These are phyloP conservation scores for Spongospora subterranea DNA, from an alignment of 208 protist genomes.

Conservation along the genomic window DNA sequence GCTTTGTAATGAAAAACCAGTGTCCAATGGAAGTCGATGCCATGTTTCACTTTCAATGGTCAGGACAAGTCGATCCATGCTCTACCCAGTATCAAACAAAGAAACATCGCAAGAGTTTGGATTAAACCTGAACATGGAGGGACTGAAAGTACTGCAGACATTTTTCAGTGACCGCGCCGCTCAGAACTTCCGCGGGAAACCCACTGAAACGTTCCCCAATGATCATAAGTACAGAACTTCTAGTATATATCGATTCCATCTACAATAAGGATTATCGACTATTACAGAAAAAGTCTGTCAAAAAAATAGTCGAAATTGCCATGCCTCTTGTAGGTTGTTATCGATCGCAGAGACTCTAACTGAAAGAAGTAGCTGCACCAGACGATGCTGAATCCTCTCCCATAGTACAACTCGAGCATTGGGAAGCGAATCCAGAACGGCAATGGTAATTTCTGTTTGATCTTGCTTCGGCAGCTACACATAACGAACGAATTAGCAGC, in stretches of 20 bases:
- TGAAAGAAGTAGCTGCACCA: slow-evolving; percentile 16
- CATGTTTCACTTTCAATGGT: slow-evolving; percentile 25
- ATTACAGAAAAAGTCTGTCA: no score
- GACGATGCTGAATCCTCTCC: slow-evolving; percentile 13
- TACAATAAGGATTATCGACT: neutral
- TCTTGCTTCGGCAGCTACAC: neutral
- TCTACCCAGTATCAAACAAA: neutral
- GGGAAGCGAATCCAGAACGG: neutral
- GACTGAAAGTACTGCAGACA: slow-evolving; percentile 6
- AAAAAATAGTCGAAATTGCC: no score
- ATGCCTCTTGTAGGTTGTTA: slow-evolving; percentile 21
- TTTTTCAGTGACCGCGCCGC: neutral
- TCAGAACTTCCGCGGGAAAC: neutral
- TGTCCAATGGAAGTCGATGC: neutral
- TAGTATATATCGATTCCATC: slow-evolving; percentile 23
- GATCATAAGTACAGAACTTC: neutral
- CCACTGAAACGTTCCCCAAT: slow-evolving; percentile 38
- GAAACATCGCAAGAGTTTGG: no score
- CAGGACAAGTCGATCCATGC: neutral
- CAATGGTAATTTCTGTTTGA: neutral
- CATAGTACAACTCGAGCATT: neutral
- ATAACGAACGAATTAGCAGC: neutral
- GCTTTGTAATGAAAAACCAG: neutral
- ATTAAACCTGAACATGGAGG: slow-evolving; percentile 15
- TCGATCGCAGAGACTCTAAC: neutral